Conservation (phyloP, 306 rosid species). For the Hippophae rhamnoides region DNA sequence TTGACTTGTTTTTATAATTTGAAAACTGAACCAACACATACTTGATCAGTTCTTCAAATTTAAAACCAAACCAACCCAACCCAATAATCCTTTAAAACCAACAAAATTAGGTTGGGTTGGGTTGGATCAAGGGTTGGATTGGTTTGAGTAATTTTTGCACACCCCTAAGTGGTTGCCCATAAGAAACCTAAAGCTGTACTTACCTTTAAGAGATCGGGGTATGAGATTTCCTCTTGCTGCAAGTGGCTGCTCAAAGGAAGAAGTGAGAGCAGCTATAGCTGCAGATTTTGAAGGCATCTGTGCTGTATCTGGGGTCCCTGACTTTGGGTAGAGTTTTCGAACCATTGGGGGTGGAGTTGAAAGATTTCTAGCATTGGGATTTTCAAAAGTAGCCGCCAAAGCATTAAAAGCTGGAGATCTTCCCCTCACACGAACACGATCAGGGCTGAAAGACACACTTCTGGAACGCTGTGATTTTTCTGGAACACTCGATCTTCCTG, state of each 20-base stretch:
- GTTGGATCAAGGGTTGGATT: too few relatives aligned
- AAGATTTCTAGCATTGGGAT: slow-evolving; percentile 61
- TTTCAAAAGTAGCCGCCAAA: slow-evolving; percentile 84
- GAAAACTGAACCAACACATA: too few relatives aligned
- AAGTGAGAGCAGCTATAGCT: slow-evolving; percentile 55
- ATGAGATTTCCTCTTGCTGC: slow-evolving; percentile 53
- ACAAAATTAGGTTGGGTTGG: too few relatives aligned
- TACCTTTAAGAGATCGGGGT: slow-evolving; percentile 77
- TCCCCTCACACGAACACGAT: slow-evolving; percentile 88
- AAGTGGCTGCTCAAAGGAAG: slow-evolving; percentile 51
- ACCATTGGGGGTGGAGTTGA: slow-evolving; percentile 92
- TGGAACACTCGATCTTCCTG: slow-evolving; percentile 55
- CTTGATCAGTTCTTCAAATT: too few relatives aligned
- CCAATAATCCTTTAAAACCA: too few relatives aligned
- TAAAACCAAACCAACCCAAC: too few relatives aligned
- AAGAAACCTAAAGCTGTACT: slow-evolving; percentile 14
- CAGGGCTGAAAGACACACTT: slow-evolving; percentile 90
- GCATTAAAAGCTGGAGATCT: slow-evolving; percentile 98
- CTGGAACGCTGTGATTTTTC: slow-evolving; percentile 89
- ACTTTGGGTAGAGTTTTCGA: slow-evolving; percentile 81
- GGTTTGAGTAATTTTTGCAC: too few relatives aligned
- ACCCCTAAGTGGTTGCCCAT: neutral
- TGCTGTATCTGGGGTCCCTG: slow-evolving; percentile 49
- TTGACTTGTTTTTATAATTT: too few relatives aligned
- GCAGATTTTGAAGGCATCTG: slow-evolving; percentile 42